Conservation (phyloP, 2,329 filamentous ascomycete genomes). For the Penicillium verrucosum region DNA sequence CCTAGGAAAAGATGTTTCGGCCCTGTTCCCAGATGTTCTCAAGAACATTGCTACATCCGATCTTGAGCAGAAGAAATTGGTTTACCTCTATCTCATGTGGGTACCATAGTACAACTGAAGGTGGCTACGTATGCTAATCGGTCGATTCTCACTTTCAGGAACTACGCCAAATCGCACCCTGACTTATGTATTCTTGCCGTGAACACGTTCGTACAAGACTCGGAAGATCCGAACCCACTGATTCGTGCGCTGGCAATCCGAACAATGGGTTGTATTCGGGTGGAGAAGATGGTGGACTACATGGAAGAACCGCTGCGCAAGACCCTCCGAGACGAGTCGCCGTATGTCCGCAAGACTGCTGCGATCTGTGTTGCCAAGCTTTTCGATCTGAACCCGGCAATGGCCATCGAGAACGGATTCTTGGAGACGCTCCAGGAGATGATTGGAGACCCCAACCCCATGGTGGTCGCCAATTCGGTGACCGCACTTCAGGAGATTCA, state of each 20-base stretch:
- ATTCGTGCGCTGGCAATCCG: conserved; percentile 92
- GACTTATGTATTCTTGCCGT: conserved; percentile 98
- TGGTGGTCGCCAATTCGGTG: conserved; percentile 98
- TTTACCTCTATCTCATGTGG: conserved; percentile 96
- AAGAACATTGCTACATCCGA: conserved; percentile 97
- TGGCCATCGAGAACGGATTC: conserved; percentile 97
- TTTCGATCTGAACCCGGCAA: conserved; percentile 85
- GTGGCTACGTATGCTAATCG: conserved; percentile 18
- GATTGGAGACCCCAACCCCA: conserved; percentile 95
- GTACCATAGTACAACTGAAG: conserved; percentile 25
- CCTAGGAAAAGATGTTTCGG: conserved; percentile 94
- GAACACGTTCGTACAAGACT: conserved; percentile 98
- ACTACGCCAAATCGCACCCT: conserved; percentile 98
- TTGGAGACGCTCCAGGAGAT: conserved; percentile 89
- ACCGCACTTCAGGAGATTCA: conserved; percentile 88
- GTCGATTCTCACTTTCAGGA: conserved; percentile 56
- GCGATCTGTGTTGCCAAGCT: conserved; percentile 97
- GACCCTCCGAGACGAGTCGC: conserved; percentile 93
- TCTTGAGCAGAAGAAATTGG: conserved; percentile 98
- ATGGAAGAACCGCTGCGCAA: conserved; percentile 98
- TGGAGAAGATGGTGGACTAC: conserved; percentile 99
- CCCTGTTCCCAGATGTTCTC: conserved; percentile 92
- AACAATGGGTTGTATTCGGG: conserved; percentile 97
- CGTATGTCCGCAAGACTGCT: conserved; percentile 96
- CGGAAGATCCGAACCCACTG: conserved; percentile 95